Percentiles rank a stretch among this genome's conserved stretches.
Conservation (phyloP, 371 early-diverging fungal genomes). For the Mortierella sp. region DNA sequence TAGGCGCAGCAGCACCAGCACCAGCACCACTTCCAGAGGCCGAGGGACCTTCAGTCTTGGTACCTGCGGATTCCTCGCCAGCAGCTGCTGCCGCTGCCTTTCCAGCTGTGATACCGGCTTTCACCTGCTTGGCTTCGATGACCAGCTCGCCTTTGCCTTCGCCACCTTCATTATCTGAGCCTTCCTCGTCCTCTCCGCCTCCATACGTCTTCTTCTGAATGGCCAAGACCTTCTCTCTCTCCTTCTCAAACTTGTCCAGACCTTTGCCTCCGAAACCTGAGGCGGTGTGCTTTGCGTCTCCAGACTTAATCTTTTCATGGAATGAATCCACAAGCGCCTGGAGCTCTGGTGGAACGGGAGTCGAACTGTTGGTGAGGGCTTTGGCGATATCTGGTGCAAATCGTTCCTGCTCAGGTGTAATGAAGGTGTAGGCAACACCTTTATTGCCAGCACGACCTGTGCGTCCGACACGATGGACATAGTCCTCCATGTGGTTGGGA, state of each 20-base stretch:
- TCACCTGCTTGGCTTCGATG: slow-evolving; percentile 58
- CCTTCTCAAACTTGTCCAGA: slow-evolving; percentile 92
- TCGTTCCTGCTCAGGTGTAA: slow-evolving; percentile 92
- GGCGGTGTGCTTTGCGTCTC: slow-evolving; percentile 83
- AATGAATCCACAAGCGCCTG: slow-evolving; percentile 84
- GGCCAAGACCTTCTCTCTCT: slow-evolving; percentile 90
- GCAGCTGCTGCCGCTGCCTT: slow-evolving; percentile 64
- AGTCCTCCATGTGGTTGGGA: slow-evolving; percentile 98
- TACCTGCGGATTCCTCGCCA: slow-evolving; percentile 61
- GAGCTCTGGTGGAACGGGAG: slow-evolving; percentile 80
- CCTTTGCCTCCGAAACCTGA: slow-evolving; percentile 98
- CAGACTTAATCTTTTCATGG: slow-evolving; percentile 89
- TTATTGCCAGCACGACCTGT: slow-evolving; percentile 99
- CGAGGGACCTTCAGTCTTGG: slow-evolving; percentile 44
- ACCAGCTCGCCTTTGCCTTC: slow-evolving; percentile 49
- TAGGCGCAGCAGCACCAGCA: slow-evolving; percentile 8
- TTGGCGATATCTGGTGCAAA: slow-evolving; percentile 95
- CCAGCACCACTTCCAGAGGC: not conserved
- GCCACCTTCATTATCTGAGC: slow-evolving; percentile 73
- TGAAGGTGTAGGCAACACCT: slow-evolving; percentile 96
- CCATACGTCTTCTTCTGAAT: slow-evolving; percentile 92
- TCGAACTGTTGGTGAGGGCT: slow-evolving; percentile 84
- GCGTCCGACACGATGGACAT: slow-evolving; percentile 98
- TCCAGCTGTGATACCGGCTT: slow-evolving; percentile 68
- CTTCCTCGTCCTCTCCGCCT: slow-evolving; percentile 76